Evolutionary conservation across 371 early-diverging fungal species (phyloP), one percentile per base, ranked within the genome.

Genomic region (Apophysomyces ossiformis): DNA sequence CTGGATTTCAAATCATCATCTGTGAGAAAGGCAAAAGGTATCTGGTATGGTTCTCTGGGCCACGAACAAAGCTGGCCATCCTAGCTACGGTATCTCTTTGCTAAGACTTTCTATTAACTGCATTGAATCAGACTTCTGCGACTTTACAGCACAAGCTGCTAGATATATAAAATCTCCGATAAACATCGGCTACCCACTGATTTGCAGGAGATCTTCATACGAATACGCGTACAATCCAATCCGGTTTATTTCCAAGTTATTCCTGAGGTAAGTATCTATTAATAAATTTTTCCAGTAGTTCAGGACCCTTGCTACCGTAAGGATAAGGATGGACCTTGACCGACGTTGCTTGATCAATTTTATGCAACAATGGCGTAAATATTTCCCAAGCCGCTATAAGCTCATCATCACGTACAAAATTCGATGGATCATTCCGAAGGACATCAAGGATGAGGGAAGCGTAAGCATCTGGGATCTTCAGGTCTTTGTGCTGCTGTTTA

Each of bases 371-470:
- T 1, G 99, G 99, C 0, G 98, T 98, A 74, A 98, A 98, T 44
- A 98, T 96, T 70, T 90, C 90, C 99, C 99, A 98, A 1, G 99
- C 96, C 36, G 91, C 95, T 57, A 95, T 94, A 26, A 98, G 77
- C 80, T 98, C 99, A 74, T 98, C 99, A 72, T 92, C 91, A 41
- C 99, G 89, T 37, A 98, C 97, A 90, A 98, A 98, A 85, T 98
- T 97, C 64, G 94, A 88, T 71, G 95, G 95, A 68, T 99, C 98
- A 15, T 93, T 94, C 38, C 90, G 86, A 39, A 99, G 73, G 1
- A 91, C 90, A 69, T 98, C 99, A 35, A 98, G 78, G 61, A 99
- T 91, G 35, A 99, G 82, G 6, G 94, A 86, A 68, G 96, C 98
- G 77, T 99, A 99, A 8, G 99, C 98, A 69, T 99, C 99, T 21